Evolutionary conservation across 495 filamentous ascomycete species (phyloP).

Genomic region (Saxophila tyrrhenica): DNA sequence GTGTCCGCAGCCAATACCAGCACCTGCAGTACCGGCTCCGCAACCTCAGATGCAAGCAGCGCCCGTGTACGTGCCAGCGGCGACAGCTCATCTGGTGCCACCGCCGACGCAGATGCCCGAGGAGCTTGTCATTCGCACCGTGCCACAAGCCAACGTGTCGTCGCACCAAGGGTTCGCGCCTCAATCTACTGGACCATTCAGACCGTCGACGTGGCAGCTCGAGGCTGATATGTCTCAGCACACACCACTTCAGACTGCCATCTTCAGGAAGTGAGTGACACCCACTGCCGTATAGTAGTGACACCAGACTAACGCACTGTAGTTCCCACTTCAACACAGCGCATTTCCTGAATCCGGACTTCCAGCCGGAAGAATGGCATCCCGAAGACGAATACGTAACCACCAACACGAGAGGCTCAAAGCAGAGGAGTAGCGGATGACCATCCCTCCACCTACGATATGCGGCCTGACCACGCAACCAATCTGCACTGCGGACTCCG

Average conservation of each 20-base stretch:
- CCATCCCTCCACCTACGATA: neutral
- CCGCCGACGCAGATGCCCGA: constrained; percentile 14
- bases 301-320: constrained; percentile 2
- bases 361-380: constrained; percentile 32
- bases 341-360: constrained; percentile 32
- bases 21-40: constrained; percentile 6
- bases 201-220: constrained; percentile 23
- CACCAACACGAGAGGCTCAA: constrained; percentile 2
- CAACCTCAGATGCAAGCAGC: constrained; percentile 15
- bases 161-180: constrained; percentile 5
- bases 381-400: constrained; percentile 29
- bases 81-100: constrained; percentile 4
- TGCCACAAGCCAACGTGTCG: constrained; percentile 7
- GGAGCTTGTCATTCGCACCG: constrained; percentile 15
- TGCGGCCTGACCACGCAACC: neutral
- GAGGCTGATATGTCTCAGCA: constrained; percentile 22
- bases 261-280: constrained; percentile 30
- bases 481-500: neutral
- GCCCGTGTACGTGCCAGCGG: constrained; percentile 9
- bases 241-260: constrained; percentile 26
- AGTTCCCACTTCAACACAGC: constrained; percentile 34
- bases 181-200: constrained; percentile 14
- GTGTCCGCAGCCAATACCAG: constrained; percentile 7
- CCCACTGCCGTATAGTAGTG: neutral
- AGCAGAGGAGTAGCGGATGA: constrained; percentile 17